Base-by-base conservation (phyloP, 225 moss, liverwort and hornwort species). In the Rhytidiadelphus loreus region DNA sequence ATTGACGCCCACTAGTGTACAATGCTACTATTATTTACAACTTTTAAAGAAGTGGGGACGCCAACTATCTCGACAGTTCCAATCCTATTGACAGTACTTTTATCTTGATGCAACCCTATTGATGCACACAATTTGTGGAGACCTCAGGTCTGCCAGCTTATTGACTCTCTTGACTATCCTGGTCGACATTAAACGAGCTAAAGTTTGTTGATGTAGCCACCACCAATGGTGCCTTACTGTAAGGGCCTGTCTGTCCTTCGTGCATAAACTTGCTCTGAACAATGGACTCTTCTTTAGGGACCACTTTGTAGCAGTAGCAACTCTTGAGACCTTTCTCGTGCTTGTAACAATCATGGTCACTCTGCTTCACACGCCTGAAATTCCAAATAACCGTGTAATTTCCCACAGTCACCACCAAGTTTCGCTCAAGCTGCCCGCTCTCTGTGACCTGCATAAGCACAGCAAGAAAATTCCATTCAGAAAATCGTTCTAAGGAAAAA, bases 361-460 rank as follows among this genome's bases (percentile, higher is more conserved):
- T 95, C 85, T 96, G 96, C 83, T 99, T 99, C 80, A 99, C 99
- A 79, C 97, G 95, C 87, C 93, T 89, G 81, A 99, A 99, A 81
- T 99, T 96, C 99, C 99, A 99, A 44, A 99, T 95, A 6, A 99
- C 96, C 8, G 99, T 96, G 89, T 92, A 97, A 33, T 93, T 97
- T 35, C 99, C 99, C 46, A 96, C 96, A 16, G 96, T 95, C 64
- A 95, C 99, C 88, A 99, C 97, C 86, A 99, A 88, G 90, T 97
- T 96, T 12, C 96, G 95, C 85, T 99, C 99, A 44, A 96, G 91
- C 92, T 97, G 95, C 79, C 99, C 99, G 80, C 95, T 93, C 65
- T 99, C 97, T 11, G 99, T 99, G 79, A 97, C 97, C 96, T 96
- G 96, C 87, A 87, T 11, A 48, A 68, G 58, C 37, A 82, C 39